phyloP scores from a whole-genome alignment of 306 rosid genomes.

The Rubus parviflorus region DNA sequence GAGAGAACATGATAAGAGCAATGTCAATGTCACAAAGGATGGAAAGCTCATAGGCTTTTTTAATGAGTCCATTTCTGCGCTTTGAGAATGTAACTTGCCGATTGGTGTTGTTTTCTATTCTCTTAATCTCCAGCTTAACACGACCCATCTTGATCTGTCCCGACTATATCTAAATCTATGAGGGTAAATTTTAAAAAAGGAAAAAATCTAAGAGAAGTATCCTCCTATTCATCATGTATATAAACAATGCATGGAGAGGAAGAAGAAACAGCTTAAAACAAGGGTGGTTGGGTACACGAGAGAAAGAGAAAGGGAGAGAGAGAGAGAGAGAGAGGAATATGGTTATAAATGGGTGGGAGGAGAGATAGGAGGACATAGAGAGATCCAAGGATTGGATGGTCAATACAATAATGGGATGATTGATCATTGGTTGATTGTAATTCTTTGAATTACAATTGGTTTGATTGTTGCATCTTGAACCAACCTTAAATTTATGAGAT shows the following conservation, averaged over 20 bases:
- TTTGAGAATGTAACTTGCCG: constrained; percentile 85
- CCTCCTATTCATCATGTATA: constrained; percentile 18
- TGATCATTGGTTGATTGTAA: neutral
- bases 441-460: constrained; percentile 7
- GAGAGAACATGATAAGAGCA: constrained; percentile 81
- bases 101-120: constrained; percentile 71
- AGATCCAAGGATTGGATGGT: constrained; percentile 40
- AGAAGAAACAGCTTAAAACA: constrained; percentile 40
- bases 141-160: constrained; percentile 60
- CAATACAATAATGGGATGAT: neutral
- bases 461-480: neutral
- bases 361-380: constrained; percentile 47
- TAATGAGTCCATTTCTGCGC: constrained; percentile 83
- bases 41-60: constrained; percentile 80
- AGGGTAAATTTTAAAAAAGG: constrained; percentile 4
- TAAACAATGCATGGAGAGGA: constrained; percentile 36
- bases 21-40: constrained; percentile 81
- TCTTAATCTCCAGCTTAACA: constrained; percentile 80
- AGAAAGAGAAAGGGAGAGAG: constrained; percentile 38
- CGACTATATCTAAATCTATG: constrained; percentile 9
- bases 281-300: constrained; percentile 49
- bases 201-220: constrained; percentile 3
- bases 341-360: constrained; percentile 58
- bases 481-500: neutral
- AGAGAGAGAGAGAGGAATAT: constrained; percentile 41